Evolutionary conservation across 2,329 filamentous ascomycete genomes (phyloP), one percentile per base, ranked within the genome.

Genomic region (Diaporthe sp.): DNA sequence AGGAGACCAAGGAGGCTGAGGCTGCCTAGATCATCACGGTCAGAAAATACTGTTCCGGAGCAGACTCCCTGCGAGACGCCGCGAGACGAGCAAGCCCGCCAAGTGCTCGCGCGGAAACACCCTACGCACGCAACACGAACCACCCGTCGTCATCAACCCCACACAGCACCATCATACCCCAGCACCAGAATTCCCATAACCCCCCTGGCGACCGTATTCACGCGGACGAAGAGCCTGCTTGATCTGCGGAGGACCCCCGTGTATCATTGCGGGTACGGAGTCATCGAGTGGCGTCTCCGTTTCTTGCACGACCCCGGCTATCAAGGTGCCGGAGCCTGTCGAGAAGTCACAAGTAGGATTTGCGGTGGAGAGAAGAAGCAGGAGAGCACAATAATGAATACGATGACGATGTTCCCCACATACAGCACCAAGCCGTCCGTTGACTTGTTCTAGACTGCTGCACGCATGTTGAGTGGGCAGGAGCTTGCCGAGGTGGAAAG

Each of bases 1-100:
- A 81, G 78, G 77, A 78, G 37, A 77, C 80, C 58, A 83, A 77
- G 73, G 78, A 82, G 75, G 75, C 79, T 46, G 78, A 79, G 68
- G 71, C 72, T 74, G 76, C 75, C 53, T 74, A 72, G 22, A 73
- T 67, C 34, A 42, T 44, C 25, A 53, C 42, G 28, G 65, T 19
- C 46, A 57, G 37, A 37, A n/a, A 34, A 46, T 37, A 57, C 51
- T 31, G 31, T 22, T 13, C 34, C 58, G 55, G 39, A 65, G 58
- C 58, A 42, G 37, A 65, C 34, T 25, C 58, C 39, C 46, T 25
- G 31, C 17, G 71, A 53, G 58, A 72, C 44, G 58, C 58, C 71
- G 58, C 57, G 42, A 42, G 44, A 51, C 39, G 58, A 55, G 60
- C 34, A 42, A 72, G 58, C 71, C 55, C 57, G 25, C 71, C 71